Evolutionary conservation across 2,329 filamentous ascomycete species (phyloP), one percentile per base, ranked within the genome.

Genomic region (Cercospora sp.): DNA sequence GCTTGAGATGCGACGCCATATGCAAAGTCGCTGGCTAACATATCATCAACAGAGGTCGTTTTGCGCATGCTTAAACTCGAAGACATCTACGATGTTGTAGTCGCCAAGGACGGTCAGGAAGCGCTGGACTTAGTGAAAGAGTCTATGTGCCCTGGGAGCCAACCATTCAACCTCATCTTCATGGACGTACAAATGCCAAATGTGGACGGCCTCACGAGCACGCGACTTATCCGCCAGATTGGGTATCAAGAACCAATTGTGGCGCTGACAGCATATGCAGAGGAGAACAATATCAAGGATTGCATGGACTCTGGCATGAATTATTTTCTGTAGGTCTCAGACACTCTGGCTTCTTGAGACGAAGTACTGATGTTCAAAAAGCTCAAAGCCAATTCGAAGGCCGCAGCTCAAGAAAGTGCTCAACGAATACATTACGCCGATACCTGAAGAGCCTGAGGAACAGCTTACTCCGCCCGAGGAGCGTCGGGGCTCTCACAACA

Each of bases 181-280:
- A 97, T 75, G 72, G 73, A 75, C 33, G 72, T 73, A 16, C 73
- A 75, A 26, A 75, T 75, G 72, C 72, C 72, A 5, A 96, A 96
- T 72, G 86, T 97, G 6, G 93, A 97, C 75, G 94, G 94, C 1
- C 82, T 97, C 18, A 90, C 97, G 78, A 94, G 91, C 59, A 97
- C 94, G 0, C 87, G 90, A 7, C 83, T 96, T 40, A 97, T 97
- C 73, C 88, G 94, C 7, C 84, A 93, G 77, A 92, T 95, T 83
- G 94, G 94, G 0, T 97, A 95, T 80, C 89, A 87, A 9, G 91
- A 91, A 1, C 94, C 94, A 0, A 97, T 97, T 69, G 93, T 97
- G n/a, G 94, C 94, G 0, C 82, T 97, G 51, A 97, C 93, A 10
- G 94, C 94, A 1, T 97, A 97, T 75, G 89, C 92, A 0, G 93